A percentile compares a stretch with the other conserved stretches of the same genome.
phyloP scores from a whole-genome alignment of 2,329 filamentous ascomycete species.

The Colletotrichum agaves region DNA sequence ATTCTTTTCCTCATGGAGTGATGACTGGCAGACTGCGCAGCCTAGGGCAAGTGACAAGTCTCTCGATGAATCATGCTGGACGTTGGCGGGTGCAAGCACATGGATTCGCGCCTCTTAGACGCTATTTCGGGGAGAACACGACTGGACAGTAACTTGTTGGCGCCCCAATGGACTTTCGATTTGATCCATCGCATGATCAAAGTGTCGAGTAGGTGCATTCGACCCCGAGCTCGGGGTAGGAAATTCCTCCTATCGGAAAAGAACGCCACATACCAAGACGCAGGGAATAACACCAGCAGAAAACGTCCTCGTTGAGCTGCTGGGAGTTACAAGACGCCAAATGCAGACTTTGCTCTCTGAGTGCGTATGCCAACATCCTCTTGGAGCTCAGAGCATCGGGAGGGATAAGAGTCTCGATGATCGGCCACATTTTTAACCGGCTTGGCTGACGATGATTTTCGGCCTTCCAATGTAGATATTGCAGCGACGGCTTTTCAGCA shows the following conservation, averaged over 20 bases:
- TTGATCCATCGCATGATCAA: slow-evolving; percentile 12
- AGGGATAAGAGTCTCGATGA: not conserved
- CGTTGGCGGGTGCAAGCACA: slow-evolving; percentile 4
- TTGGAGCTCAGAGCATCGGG: no score
- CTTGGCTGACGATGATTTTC: not conserved
- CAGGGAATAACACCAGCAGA: not conserved
- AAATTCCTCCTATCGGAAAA: slow-evolving; percentile 22
- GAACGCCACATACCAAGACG: slow-evolving; percentile 21
- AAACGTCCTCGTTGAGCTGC: not conserved
- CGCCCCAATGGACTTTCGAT: slow-evolving; percentile 12
- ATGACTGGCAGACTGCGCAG: not conserved
- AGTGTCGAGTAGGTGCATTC: not conserved
- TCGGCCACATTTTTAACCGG: slow-evolving; percentile 4
- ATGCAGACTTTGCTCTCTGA: not conserved
- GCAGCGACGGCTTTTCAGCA: no score
- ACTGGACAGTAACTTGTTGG: not conserved
- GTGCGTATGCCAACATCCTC: not conserved
- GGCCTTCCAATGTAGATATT: not conserved
- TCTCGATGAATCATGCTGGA: slow-evolving; percentile 1
- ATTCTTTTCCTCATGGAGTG: not conserved
- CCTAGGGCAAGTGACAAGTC: not conserved
- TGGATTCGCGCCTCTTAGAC: not conserved
- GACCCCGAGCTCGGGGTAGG: not conserved
- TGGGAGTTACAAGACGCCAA: not conserved
- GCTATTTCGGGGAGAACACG: not conserved